Evolutionary conservation across 2,329 filamentous ascomycete genomes (phyloP), one percentile per base, ranked within the genome.

Genomic region (Metarhizium humberi): DNA sequence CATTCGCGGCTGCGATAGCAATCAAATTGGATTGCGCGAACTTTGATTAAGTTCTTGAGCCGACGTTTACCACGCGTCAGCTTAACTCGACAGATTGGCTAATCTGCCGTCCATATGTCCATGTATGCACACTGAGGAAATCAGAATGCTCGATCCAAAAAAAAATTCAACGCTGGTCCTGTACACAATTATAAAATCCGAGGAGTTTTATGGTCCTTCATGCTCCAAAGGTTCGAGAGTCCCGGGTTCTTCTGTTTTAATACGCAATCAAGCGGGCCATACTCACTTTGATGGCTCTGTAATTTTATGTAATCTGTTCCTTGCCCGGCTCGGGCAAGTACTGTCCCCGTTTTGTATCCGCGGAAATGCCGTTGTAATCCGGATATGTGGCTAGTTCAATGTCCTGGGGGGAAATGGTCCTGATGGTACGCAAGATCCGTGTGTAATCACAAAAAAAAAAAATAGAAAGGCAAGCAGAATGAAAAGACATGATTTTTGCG

Each of bases 401-500:
- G 16, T 45, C 45, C 25, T 4, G 20, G 13, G 11, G 8, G 7
- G 25, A 10, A 48, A 30, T 29, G 10, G 25, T 48, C 45, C 45
- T 48, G n/a, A 48, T 14, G 13, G 45, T 14, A 8, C 25, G 45
- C 45, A 48, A 48, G 45, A 48, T 48, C 45, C 45, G 20, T 34
- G 32, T 11, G 32, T 34, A 11, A 11, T 34, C 32, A 38, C 8
- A 16, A 50, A 20, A 42, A 13, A 16, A 50, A 36, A 18, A 49
- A 16, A 20, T 56, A 64, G 58, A 62, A 60, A 56, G 57, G 58
- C 62, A 60, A 58, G 60, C 69, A 68, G 70, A 59, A 58, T 52
- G 40, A 45, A 14, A 25, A 45, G 50, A 61, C 56, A 60, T 38
- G 30, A 54, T 53, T 54, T 45, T n/a, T 54, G 66, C 50, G 52